Conservation (phyloP, 106 monocot species). For the Dendrobium nobile region DNA sequence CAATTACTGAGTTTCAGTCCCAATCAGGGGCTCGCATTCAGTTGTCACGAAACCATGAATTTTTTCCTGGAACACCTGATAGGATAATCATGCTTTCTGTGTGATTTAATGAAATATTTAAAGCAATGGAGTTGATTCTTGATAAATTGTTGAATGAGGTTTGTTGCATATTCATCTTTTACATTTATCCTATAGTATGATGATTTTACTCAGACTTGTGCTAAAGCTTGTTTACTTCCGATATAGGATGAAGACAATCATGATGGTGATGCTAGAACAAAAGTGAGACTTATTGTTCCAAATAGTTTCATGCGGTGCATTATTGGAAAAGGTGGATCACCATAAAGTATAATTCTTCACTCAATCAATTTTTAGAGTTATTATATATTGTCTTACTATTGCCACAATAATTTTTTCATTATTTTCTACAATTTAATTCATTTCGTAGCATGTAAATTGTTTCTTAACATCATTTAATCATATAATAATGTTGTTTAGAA, state of each 20-base stretch:
- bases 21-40: slow-evolving; percentile 96
- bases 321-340: slow-evolving; percentile 79
- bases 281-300: slow-evolving; percentile 58
- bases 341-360: slow-evolving; percentile 45
- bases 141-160: slow-evolving; percentile 83
- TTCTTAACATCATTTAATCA: background rate
- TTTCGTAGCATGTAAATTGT: background rate
- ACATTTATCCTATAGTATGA: background rate
- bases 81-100: slow-evolving; percentile 93
- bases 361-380: background rate
- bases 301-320: slow-evolving; percentile 75
- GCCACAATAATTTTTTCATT: background rate
- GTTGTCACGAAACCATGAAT: slow-evolving; percentile 89
- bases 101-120: slow-evolving; percentile 69
- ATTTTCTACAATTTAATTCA: background rate
- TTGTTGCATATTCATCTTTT: slow-evolving; percentile 1
- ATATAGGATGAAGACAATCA: slow-evolving; percentile 55
- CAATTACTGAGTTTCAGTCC: slow-evolving; percentile 93
- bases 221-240: slow-evolving; percentile 2
- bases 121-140: slow-evolving; percentile 82
- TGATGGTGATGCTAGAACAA: slow-evolving; percentile 45
- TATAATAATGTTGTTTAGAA: too few species aligned
- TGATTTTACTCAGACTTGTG: background rate
- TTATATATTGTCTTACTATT: background rate
- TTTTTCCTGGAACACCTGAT: slow-evolving; percentile 94